phyloP scores from a whole-genome alignment of 2,329 filamentous ascomycete genomes.

The Rosellinia necatrix region DNA sequence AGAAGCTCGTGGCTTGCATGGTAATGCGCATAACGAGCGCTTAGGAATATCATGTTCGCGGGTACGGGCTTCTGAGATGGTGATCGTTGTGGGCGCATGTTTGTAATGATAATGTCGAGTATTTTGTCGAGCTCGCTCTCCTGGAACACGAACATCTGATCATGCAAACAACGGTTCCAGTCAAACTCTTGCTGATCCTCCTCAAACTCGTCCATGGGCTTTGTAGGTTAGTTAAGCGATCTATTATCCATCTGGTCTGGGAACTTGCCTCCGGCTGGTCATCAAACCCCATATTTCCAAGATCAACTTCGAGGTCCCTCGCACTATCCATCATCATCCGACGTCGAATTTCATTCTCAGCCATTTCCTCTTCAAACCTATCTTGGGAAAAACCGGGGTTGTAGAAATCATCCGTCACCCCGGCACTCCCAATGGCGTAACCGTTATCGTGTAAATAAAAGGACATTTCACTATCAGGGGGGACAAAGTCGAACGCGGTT shows the following conservation, averaged over 20 bases:
- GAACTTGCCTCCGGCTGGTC: slow-evolving; percentile 83
- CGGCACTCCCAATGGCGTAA: slow-evolving; percentile 82
- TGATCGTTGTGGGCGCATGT: slow-evolving; percentile 95
- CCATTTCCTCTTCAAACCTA: slow-evolving; percentile 94
- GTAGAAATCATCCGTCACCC: slow-evolving; percentile 89
- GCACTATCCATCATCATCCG: slow-evolving; percentile 99
- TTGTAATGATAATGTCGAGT: slow-evolving; percentile 93
- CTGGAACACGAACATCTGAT: slow-evolving; percentile 99
- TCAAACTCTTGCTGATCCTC: slow-evolving; percentile 94
- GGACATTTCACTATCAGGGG: slow-evolving; percentile 94
- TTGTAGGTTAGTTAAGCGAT: slow-evolving; percentile 34
- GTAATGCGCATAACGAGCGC: slow-evolving; percentile 94
- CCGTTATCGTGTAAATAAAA: slow-evolving; percentile 94
- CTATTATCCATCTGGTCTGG: slow-evolving; percentile 14
- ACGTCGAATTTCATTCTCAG: slow-evolving; percentile 91
- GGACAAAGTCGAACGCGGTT: slow-evolving; percentile 93
- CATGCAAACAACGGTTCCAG: slow-evolving; percentile 91
- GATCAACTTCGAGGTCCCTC: slow-evolving; percentile 91
- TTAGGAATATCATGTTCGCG: slow-evolving; percentile 95
- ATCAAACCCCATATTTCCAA: slow-evolving; percentile 94
- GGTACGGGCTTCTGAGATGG: slow-evolving; percentile 97
- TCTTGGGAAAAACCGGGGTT: slow-evolving; percentile 90
- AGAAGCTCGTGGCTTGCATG: slow-evolving; percentile 87
- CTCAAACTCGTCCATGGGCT: slow-evolving; percentile 77
- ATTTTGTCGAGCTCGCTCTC: slow-evolving; percentile 90